A percentile compares a stretch with the other conserved stretches of the same genome.
Evolutionary conservation across 768 basidiomycete genomes (phyloP).

Genomic region (Kwoniella mangroviensis): DNA sequence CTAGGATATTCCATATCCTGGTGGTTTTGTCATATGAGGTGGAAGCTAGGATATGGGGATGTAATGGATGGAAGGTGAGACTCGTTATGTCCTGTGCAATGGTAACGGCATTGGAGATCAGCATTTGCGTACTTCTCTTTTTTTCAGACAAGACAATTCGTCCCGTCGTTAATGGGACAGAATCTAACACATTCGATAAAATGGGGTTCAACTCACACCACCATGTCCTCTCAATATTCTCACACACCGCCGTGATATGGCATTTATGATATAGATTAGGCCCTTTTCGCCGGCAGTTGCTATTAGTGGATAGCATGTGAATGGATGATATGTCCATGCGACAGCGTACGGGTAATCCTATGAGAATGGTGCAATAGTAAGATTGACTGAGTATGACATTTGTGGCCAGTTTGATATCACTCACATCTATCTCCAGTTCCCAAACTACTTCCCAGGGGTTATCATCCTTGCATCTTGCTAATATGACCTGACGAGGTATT

Average conservation of each 20-base stretch:
- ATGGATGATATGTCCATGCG: slow-evolving; percentile 47
- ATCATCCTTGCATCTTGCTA: slow-evolving; percentile 19
- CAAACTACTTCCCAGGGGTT: slow-evolving; percentile 3
- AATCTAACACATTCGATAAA: no score
- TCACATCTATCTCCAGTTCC: slow-evolving; percentile 12
- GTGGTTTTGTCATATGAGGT: slow-evolving; percentile 46
- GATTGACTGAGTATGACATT: not conserved
- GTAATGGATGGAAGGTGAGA: slow-evolving; percentile 29
- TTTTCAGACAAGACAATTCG: no score
- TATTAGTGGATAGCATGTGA: slow-evolving; percentile 40
- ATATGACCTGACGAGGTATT: slow-evolving; percentile 3
- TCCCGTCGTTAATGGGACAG: no score
- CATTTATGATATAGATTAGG: slow-evolving; percentile 43
- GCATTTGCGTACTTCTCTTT: not conserved
- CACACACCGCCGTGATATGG: slow-evolving; percentile 5
- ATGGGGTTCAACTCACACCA: slow-evolving; percentile 33
- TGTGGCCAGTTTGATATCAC: not conserved
- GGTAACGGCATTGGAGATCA: not conserved
- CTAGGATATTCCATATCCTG: slow-evolving; percentile 51
- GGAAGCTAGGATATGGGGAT: slow-evolving; percentile 48
- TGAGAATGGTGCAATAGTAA: not conserved
- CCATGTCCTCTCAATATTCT: slow-evolving; percentile 48
- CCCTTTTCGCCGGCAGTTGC: slow-evolving; percentile 35
- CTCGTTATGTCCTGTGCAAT: slow-evolving; percentile 35
- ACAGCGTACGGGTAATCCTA: slow-evolving; percentile 36